Conservation (phyloP, 345 rosid species). For the Eucalyptus rudis region DNA sequence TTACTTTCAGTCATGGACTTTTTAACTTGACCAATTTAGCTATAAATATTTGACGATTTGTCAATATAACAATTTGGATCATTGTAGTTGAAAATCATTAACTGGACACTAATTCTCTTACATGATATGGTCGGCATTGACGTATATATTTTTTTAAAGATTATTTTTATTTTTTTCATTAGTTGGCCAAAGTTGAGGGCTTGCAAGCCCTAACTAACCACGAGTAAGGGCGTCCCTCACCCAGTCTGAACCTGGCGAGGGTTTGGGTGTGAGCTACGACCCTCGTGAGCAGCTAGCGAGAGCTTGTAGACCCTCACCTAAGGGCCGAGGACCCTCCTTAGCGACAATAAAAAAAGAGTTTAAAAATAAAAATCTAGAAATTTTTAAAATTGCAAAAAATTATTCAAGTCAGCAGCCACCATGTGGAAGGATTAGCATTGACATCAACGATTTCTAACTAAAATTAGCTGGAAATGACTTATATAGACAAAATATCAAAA, state of each 20-base stretch:
- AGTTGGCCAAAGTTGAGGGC: background rate
- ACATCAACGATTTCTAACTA: fast-evolving
- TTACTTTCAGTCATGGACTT: fast-evolving
- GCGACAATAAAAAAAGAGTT: no score
- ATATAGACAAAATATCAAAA: fast-evolving
- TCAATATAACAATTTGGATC: background rate
- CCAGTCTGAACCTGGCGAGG: no score
- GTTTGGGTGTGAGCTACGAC: fast-evolving
- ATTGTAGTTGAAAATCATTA: no score
- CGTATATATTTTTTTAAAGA: fast-evolving
- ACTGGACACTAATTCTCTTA: fast-evolving
- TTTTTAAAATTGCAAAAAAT: background rate
- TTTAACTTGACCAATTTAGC: background rate
- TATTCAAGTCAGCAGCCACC: fast-evolving
- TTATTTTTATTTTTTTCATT: no score
- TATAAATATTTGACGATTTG: fast-evolving
- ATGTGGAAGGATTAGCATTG: fast-evolving
- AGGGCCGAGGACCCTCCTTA: no score
- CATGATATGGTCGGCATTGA: fast-evolving
- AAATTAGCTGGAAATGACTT: fast-evolving
- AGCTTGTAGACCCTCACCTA: no score
- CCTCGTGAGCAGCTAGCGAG: fast-evolving
- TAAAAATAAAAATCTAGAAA: no score
- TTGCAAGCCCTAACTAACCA: no score
- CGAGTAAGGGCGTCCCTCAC: background rate